phyloP scores from a whole-genome alignment of 2,329 filamentous ascomycete genomes.

The Talaromyces albobiverticillius region DNA sequence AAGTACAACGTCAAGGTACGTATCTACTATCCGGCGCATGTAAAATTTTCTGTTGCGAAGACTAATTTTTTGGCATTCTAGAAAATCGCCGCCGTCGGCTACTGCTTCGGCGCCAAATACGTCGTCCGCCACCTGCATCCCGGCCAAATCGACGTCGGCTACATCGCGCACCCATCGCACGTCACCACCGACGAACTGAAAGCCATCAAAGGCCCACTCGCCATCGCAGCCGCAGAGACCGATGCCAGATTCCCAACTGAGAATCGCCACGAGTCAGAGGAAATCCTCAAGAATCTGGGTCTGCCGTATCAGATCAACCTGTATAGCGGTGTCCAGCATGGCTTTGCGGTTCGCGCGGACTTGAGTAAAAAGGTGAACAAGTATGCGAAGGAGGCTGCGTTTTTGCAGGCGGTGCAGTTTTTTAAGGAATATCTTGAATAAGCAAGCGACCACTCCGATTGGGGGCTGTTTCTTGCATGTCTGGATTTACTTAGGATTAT shows the following conservation, averaged over 20 bases:
- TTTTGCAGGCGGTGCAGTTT: constrained; percentile 71
- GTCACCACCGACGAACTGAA: constrained; percentile 62
- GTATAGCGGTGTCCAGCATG: constrained; percentile 66
- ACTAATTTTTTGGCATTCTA: background rate
- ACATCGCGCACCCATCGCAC: constrained; percentile 70
- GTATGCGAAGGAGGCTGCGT: constrained; percentile 74
- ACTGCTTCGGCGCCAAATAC: constrained; percentile 50
- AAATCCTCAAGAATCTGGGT: constrained; percentile 51
- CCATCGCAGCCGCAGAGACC: constrained; percentile 60
- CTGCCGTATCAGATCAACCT: constrained; percentile 71
- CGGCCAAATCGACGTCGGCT: constrained; percentile 62
- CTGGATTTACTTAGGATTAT: too few relatives aligned
- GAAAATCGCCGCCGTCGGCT: constrained; percentile 28
- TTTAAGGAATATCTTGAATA: constrained; percentile 33
- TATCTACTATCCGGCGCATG: background rate
- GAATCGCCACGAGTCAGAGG: constrained; percentile 58
- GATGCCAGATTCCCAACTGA: constrained; percentile 56
- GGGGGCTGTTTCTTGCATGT: too few relatives aligned
- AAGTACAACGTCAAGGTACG: constrained; percentile 24
- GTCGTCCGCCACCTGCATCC: constrained; percentile 63
- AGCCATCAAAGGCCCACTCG: constrained; percentile 61
- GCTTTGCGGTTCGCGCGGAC: constrained; percentile 68
- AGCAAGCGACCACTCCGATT: too few relatives aligned
- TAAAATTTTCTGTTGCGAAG: background rate
- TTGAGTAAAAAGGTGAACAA: constrained; percentile 50